phyloP scores from a whole-genome alignment of 768 basidiomycete genomes.

The Naganishia kalamii region DNA sequence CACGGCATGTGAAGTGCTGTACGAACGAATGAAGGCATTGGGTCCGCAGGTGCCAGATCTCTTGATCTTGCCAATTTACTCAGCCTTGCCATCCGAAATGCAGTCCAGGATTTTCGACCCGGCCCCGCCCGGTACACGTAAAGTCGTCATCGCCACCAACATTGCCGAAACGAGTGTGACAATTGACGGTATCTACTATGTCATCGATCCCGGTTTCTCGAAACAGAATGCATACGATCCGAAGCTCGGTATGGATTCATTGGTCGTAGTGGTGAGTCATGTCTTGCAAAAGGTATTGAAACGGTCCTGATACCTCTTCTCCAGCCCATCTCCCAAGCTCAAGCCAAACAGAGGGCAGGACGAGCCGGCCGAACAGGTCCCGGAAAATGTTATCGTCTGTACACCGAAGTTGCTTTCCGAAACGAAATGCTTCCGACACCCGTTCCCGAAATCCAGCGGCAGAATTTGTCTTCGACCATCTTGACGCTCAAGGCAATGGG shows the following conservation, averaged over 20 bases:
- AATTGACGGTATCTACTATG: conserved; percentile 97
- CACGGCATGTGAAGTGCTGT: conserved; percentile 92
- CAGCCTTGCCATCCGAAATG: conserved; percentile 93
- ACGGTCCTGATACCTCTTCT: not conserved
- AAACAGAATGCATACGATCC: conserved; percentile 99
- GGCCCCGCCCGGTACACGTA: conserved; percentile 94
- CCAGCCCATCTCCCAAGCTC: conserved; percentile 90
- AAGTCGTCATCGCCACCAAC: conserved; percentile 98
- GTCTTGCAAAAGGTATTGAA: not conserved
- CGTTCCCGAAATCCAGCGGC: conserved; percentile 92
- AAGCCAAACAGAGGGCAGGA: conserved; percentile 88
- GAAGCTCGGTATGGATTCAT: conserved; percentile 93
- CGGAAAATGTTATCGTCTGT: conserved; percentile 95
- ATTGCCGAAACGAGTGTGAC: conserved; percentile 98
- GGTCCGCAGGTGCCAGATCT: conserved; percentile 98
- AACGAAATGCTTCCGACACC: conserved; percentile 98
- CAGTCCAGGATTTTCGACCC: conserved; percentile 98
- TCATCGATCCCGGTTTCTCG: conserved; percentile 95
- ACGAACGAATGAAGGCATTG: conserved; percentile 96
- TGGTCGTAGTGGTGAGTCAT: conserved; percentile 70
- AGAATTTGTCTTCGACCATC: conserved; percentile 83
- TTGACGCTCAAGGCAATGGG: conserved; percentile 98
- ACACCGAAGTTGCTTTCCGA: conserved; percentile 94
- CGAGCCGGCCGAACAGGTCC: conserved; percentile 97
- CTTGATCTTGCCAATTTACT: conserved; percentile 94